Evolutionary conservation across 2,329 filamentous ascomycete species (phyloP), one percentile per base, ranked within the genome.

Genomic region (Diaporthe ilicicola): DNA sequence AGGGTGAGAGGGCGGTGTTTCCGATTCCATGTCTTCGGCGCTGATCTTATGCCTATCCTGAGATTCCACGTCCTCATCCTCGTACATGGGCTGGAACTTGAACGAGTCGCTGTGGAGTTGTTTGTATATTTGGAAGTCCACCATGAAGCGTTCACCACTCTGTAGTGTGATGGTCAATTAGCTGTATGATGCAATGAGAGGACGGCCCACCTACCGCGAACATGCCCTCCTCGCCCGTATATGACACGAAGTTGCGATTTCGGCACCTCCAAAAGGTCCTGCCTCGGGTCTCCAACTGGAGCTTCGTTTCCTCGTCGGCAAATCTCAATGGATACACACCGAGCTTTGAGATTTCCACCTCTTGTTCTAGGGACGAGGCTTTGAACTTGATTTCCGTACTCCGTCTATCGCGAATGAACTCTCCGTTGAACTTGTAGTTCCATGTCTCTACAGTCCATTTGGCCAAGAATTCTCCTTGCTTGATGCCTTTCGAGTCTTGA

Each of bases 171-270:
- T 1, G 1, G 56, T 62, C 42, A 62, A 27, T 7, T 3, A 19
- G 15, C 2, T 4, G 1, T 32, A 1, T 1, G 1, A 1, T 32
- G n/a, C 3, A 19, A 6, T 5, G 1, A 15, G 2, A 1, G 7
- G 4, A 29, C 4, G 34, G 3, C 0, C 7, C 1, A 61, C 39
- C 13, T 61, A 46, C 56, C 17, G 24, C 7, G 42, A 62, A 62
- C 5, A 22, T 4, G 0, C 27, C 42, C 7, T 48, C 56, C 0
- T 34, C 27, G 7, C 56, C 42, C 9, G 19, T 48, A 1, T 62
- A 12, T 1, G 56, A 46, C 19, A 62, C 56, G 4, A 62, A 12
- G 7, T 62, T 62, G 1, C 56, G 56, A 10, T 48, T 7, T 1
- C 42, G 39, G 7, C 56, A 62, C 10, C 10, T 22, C 56, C 39